Percentiles rank a stretch among this genome's conserved stretches.
Evolutionary conservation across 2,329 filamentous ascomycete species (phyloP).

Genomic region (Penicillium occitanis): DNA sequence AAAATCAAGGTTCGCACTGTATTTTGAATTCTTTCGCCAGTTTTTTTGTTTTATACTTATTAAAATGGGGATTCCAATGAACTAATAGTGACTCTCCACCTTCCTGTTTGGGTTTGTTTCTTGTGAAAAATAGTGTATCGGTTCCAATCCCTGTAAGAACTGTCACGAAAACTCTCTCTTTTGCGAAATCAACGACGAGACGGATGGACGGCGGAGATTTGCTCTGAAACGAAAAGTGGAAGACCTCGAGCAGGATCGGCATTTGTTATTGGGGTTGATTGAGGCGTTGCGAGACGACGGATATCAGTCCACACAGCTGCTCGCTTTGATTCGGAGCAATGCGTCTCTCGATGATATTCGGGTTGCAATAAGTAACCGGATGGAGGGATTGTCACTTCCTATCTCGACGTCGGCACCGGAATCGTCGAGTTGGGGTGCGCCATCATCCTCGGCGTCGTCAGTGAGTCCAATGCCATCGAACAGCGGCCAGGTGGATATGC

Average conservation of each 20-base stretch:
- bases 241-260: conserved; percentile 20
- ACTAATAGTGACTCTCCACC: not conserved
- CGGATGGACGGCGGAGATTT: conserved; percentile 19
- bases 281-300: conserved; percentile 19
- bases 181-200: conserved; percentile 21
- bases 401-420: conserved; percentile 20
- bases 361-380: conserved; percentile 19
- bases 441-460: not conserved
- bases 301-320: conserved; percentile 23
- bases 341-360: conserved; percentile 28
- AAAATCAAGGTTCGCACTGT: conserved; percentile 21
- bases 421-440: conserved; percentile 19
- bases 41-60: not conserved
- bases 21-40: conserved; percentile 2
- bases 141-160: conserved; percentile 20
- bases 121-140: conserved; percentile 15
- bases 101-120: not conserved
- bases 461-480: conserved; percentile 2
- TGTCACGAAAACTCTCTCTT: conserved; percentile 21
- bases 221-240: conserved; percentile 21
- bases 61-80: not conserved
- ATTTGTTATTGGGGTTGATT: conserved; percentile 15
- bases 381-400: conserved; percentile 13
- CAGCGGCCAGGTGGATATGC: not conserved
- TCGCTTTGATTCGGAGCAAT: conserved; percentile 29